Base-by-base conservation (phyloP, 805 yeast species). In the Kuraishia molischiana region DNA sequence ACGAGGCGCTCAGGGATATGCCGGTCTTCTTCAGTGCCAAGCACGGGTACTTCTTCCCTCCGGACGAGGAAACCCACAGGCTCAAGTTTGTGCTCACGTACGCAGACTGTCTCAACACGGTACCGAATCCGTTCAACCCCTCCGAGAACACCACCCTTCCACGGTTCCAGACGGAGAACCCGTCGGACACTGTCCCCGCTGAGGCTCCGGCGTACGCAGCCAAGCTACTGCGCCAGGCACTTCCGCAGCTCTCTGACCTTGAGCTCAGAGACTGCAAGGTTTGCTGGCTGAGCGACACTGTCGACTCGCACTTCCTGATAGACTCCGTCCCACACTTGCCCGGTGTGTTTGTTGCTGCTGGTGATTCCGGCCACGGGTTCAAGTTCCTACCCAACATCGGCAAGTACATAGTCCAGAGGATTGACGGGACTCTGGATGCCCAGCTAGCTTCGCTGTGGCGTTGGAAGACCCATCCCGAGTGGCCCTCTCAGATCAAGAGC, bases 11-110 rank as follows among this genome's bases (percentile, higher is more conserved):
- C 38, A 58, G 58, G 42, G 42, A 50, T 34, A 54, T 67, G 14
- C 74, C 74, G 1, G 53, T 67, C 8, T 61, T 69, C 19, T 66
- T 66, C 48, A 58, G 64, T 41, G 51, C 67, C 1, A 66, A 62
- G 30, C 35, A 46, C 38, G 73, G 74, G 0, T 69, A 66, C 40
- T 66, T 64, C 48, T 69, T 69, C 51, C 71, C 73, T 4, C 74
- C 74, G 10, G 72, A 67, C 43, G 45, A 51, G 5, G 54, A 53
- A 1, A 53, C 61, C 1, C 56, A 50, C 22, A 40, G 43, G n/a
- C 34, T 61, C 46, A 69, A 69, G 43, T 48, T 69, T 24, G 67
- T 64, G 1, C 43, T 61, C 24, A 47, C 56, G 10, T 49, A 46
- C n/a, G 44, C 48, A 10, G 58, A 53, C 36, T 14, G 26, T 8